Evolutionary conservation across 1,139 yeast genomes (phyloP), one percentile per base, ranked within the genome.

Genomic region (Magnusiomyces tetraspermus): DNA sequence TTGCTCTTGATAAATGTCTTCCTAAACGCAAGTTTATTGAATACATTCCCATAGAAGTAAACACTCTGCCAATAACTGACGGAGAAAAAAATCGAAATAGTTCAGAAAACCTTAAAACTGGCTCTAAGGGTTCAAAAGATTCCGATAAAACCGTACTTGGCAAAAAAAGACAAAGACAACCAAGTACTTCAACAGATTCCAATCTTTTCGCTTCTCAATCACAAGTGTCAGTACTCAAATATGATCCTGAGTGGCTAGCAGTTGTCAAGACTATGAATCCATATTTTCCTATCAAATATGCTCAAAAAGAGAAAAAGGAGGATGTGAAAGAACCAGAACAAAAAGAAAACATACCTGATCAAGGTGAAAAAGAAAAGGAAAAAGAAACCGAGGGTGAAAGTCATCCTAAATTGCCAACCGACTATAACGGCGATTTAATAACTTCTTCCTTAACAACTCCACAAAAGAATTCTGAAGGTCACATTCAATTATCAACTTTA

Each of bases 1-100:
- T 87, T 28, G 95, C 97, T 0, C 73, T 92, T 22, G 97, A 90
- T 65, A 92, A 92, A 64, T 87, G 95, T 60, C 69, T 84, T 1
- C 87, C 87, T 0, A 68, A 73, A 17, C 71, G 94, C 17, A 63
- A 71, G 33, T 85, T 75, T 61, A 59, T 87, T 2, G 78, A 78
- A 55, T 58, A 73, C 2, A 22, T 26, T 10, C 19, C 46, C 19
- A 24, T 19, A 3, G 46, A 23, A 11, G 17, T 5, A 22, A 42
- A 24, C 19, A 21, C 24, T 10, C 24, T n/a, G 17, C 15, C 11
- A n/a, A 8, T 11, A 11, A 8, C 33, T n/a, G n/a, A n/a, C n/a
- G n/a, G n/a, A n/a, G n/a, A n/a, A n/a, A n/a, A n/a, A 28, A 8
- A 6, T 28, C 33, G 11, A 28, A 33, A 33, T 33, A 15, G n/a